These are phyloP conservation scores for Arthonia radiata DNA, from an alignment of 495 filamentous ascomycete genomes.

Conservation along the genomic window DNA sequence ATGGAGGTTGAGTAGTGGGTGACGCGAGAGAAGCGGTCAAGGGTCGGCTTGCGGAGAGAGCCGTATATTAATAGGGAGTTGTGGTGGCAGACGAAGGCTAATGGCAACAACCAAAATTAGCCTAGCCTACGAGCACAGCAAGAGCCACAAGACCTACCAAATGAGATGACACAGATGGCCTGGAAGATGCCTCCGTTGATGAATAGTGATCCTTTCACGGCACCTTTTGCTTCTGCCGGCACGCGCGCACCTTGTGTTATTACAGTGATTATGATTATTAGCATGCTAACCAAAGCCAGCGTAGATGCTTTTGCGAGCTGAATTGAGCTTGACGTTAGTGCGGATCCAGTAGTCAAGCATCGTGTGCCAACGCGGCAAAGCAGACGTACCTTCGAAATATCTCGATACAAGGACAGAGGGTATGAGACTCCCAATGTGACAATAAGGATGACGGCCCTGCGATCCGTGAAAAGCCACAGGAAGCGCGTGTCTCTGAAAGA, in stretches of 20 bases:
- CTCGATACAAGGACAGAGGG: conserved; percentile 73
- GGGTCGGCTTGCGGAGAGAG: conserved; percentile 74
- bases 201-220: conserved; percentile 36
- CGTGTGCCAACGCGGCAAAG: conserved; percentile 1
- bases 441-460: conserved; percentile 60
- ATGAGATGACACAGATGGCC: conserved; percentile 91
- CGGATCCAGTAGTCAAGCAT: neutral
- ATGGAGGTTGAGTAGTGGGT: conserved; percentile 80
- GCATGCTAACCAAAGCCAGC: conserved; percentile 75
- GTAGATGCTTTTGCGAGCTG: conserved; percentile 89
- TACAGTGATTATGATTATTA: conserved; percentile 69
- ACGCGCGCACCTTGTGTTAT: conserved; percentile 59
- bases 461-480: conserved; percentile 54
- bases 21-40: conserved; percentile 76
- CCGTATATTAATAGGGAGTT: conserved; percentile 95
- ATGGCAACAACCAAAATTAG: conserved; percentile 3
- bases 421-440: conserved; percentile 74
- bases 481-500: conserved; percentile 45
- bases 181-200: conserved; percentile 77
- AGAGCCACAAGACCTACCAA: conserved; percentile 30
- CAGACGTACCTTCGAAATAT: conserved; percentile 71
- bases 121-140: conserved; percentile 2
- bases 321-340: conserved; percentile 11
- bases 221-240: conserved; percentile 40
- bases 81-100: conserved; percentile 84